These are phyloP conservation scores for Carex myosuroides DNA, from an alignment of 176 grass and related monocot species.

Conservation along the genomic window DNA sequence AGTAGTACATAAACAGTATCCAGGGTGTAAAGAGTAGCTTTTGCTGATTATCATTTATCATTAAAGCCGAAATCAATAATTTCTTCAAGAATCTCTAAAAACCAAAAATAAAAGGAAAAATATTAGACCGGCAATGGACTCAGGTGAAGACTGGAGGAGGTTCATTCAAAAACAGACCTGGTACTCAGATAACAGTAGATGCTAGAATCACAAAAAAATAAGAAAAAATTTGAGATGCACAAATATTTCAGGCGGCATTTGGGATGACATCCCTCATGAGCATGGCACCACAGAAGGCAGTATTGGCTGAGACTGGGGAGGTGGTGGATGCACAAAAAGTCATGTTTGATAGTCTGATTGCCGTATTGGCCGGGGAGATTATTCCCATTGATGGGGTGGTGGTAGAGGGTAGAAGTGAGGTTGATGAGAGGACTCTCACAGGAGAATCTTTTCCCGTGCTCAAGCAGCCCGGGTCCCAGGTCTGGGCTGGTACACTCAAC, in stretches of 20 bases:
- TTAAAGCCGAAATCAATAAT: background rate
- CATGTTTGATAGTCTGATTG: constrained; percentile 24
- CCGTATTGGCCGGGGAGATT: constrained; percentile 48
- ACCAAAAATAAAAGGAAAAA: background rate
- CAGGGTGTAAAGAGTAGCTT: background rate
- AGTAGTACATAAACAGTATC: background rate
- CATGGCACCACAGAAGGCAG: constrained; percentile 41
- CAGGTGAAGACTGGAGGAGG: background rate
- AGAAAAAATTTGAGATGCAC: background rate
- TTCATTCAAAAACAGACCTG: background rate
- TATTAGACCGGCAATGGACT: background rate
- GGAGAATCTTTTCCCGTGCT: constrained; percentile 67
- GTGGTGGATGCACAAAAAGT: constrained; percentile 35
- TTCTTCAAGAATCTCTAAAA: background rate
- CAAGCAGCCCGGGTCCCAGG: constrained; percentile 34
- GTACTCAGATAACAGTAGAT: background rate
- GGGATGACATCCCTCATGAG: constrained; percentile 54
- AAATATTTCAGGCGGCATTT: constrained; percentile 31
- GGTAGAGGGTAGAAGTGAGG: constrained; percentile 45
- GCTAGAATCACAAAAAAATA: background rate
- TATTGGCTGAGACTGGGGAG: constrained; percentile 34
- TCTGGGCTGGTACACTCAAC: constrained; percentile 78
- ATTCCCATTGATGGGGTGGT: constrained; percentile 66
- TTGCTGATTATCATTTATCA: background rate
- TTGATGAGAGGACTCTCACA: constrained; percentile 75